Percentiles rank a stretch among this genome's conserved stretches.
These are phyloP conservation scores for Cyanodermella asteris DNA, from an alignment of 2,329 filamentous ascomycete species.

Conservation along the genomic window DNA sequence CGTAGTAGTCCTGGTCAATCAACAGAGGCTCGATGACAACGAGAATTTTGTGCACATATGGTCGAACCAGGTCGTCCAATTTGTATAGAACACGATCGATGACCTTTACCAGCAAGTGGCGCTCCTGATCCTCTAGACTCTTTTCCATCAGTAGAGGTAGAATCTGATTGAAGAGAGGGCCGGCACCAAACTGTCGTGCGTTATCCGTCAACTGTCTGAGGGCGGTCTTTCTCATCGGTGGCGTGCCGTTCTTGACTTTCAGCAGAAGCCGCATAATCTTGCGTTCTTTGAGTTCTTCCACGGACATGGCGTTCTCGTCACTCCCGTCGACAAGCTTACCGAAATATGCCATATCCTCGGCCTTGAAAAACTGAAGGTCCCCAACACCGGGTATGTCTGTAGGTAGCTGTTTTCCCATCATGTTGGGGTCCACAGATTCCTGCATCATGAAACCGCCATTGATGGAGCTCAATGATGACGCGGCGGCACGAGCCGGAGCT, in stretches of 20 bases:
- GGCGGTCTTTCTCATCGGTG: conserved; percentile 95
- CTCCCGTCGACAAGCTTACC: conserved; percentile 88
- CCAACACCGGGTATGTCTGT: conserved; percentile 92
- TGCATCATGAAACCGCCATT: conserved; percentile 88
- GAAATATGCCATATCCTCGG: conserved; percentile 97
- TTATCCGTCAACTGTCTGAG: conserved; percentile 95
- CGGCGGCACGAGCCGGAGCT: conserved; percentile 51
- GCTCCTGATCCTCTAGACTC: conserved; percentile 89
- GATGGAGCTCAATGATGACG: conserved; percentile 34
- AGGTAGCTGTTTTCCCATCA: conserved; percentile 73
- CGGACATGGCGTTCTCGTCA: conserved; percentile 74
- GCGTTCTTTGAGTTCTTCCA: conserved; percentile 89
- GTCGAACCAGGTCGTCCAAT: conserved; percentile 84
- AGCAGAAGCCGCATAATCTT: conserved; percentile 95
- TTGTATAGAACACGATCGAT: conserved; percentile 98
- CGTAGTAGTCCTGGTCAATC: conserved; percentile 98
- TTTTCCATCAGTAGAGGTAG: conserved; percentile 95
- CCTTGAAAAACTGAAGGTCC: conserved; percentile 93
- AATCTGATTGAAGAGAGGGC: conserved; percentile 90
- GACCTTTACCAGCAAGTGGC: conserved; percentile 94
- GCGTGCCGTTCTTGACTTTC: conserved; percentile 98
- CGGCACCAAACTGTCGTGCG: conserved; percentile 83
- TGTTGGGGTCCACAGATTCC: conserved; percentile 63
- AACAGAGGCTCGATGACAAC: conserved; percentile 98
- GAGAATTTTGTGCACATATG: conserved; percentile 93